Base-by-base conservation (phyloP, 163 green algal species). In the Prototheca cutis region DNA sequence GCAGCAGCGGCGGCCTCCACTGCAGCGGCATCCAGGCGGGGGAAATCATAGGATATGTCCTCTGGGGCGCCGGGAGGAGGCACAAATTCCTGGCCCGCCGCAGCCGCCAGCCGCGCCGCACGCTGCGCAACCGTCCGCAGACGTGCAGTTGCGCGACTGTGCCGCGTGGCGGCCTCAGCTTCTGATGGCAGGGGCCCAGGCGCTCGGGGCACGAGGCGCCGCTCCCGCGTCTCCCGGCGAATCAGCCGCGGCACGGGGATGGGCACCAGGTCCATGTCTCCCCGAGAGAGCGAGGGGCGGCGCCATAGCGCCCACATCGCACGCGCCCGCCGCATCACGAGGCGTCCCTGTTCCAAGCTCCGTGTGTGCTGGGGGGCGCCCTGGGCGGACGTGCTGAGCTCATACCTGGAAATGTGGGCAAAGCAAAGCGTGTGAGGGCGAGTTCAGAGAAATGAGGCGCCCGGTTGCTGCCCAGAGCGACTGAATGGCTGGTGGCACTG, bases 91-190 rank as follows among this genome's bases (percentile, higher is more conserved):
- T 65, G n/a, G 6, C 69, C 64, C 15, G 45, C 59, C 3, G 53
- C 45, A 1, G 56, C 64, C 6, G 64, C 64, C 49, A 70, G 39
- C 40, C 47, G 40, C 25, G 59, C 63, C 15, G 69, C 60, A 5
- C 29, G 40, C 28, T 47, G 8, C 4, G 48, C 40, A 3, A 42
- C 51, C 5, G 29, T 39, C 6, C 47, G 32, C 4, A 62, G 63
- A 23, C 27, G 40, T 6, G 45, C 36, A 30, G 57, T 24, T 2
- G 63, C 63, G 4, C 6, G 15, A 25, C 40, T 7, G 42, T 68
- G 3, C 17, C 23, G 25, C 1, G n/a, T n/a, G 5, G 61, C 54
- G 6, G 57, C 52, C 0, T 42, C 53, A 5, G 18, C 17, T 10
- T 45, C 25, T 39, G 8, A 25, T 25, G 39, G 39, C 2, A 49